A percentile compares a stretch with the other conserved stretches of the same genome.
phyloP scores from a whole-genome alignment of 2,329 filamentous ascomycete species.

The Fusarium lyarnte region DNA sequence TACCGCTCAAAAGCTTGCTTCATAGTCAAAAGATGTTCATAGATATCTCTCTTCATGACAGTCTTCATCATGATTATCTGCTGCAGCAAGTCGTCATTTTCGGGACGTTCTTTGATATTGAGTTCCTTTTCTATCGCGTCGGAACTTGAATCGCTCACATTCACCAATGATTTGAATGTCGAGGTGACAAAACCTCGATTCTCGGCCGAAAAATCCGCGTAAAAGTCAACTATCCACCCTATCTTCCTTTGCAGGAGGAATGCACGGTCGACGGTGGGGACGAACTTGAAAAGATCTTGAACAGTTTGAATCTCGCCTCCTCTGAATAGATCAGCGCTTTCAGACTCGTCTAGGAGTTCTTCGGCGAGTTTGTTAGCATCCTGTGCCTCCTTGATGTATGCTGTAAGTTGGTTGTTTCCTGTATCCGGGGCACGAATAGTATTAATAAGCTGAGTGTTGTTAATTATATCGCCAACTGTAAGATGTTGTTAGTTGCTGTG shows the following conservation, averaged over 20 bases:
- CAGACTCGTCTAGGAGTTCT: not conserved
- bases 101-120: not conserved
- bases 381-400: not conserved
- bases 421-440: not conserved
- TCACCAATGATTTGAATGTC: not conserved
- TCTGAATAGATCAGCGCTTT: not conserved
- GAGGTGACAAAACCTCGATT: not conserved
- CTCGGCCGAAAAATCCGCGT: not conserved
- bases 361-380: not conserved
- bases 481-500: not conserved
- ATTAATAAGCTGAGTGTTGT: not conserved
- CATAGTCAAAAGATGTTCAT: not conserved
- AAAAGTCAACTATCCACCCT: not conserved
- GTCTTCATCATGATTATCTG: not conserved
- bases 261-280: not conserved
- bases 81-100: not conserved
- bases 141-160: not conserved
- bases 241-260: not conserved
- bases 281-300: not conserved
- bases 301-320: not conserved
- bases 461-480: not conserved
- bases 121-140: accelerated
- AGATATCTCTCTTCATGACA: not conserved
- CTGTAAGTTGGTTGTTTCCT: not conserved
- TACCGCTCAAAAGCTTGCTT: not conserved